Evolutionary conservation across 2,329 filamentous ascomycete species (phyloP).

Genomic region (Trichothecium sympodiale): DNA sequence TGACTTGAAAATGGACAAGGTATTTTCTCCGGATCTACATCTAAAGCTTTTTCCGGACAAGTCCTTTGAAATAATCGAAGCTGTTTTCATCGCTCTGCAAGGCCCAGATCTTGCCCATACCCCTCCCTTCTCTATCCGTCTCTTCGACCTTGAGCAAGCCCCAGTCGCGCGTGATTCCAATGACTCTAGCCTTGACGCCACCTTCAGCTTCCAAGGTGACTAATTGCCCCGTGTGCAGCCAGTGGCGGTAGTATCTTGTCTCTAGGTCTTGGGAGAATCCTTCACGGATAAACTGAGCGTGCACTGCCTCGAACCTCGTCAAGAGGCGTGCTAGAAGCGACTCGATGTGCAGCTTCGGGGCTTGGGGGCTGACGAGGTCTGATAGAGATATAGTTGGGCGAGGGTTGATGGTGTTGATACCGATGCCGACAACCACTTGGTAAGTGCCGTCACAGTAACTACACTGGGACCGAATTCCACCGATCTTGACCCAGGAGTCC

Average conservation of each 20-base stretch:
- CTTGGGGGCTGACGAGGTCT: slow-evolving; percentile 47
- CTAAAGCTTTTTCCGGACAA: slow-evolving; percentile 70
- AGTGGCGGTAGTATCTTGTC: slow-evolving; percentile 65
- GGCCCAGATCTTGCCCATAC: slow-evolving; percentile 68
- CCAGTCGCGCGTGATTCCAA: slow-evolving; percentile 87
- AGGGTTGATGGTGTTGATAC: slow-evolving; percentile 74
- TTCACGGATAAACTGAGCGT: slow-evolving; percentile 59
- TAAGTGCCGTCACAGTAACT: slow-evolving; percentile 68
- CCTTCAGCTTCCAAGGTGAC: slow-evolving; percentile 72
- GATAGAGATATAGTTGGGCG: slow-evolving; percentile 82
- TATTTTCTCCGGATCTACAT: neutral
- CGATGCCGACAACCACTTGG: slow-evolving; percentile 76
- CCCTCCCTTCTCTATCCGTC: slow-evolving; percentile 57
- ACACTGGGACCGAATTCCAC: slow-evolving; percentile 85
- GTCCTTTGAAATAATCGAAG: slow-evolving; percentile 90
- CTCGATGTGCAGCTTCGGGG: slow-evolving; percentile 57
- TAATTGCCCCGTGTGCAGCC: slow-evolving; percentile 70
- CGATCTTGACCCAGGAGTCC: slow-evolving; percentile 70
- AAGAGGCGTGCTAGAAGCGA: slow-evolving; percentile 73
- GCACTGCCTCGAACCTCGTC: slow-evolving; percentile 65
- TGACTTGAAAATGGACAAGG: neutral
- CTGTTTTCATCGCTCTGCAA: slow-evolving; percentile 96
- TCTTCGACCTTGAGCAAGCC: slow-evolving; percentile 80
- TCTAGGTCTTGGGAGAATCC: slow-evolving; percentile 71
- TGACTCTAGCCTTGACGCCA: slow-evolving; percentile 61